Base-by-base conservation (phyloP, 768 basidiomycete genomes). In the Amanita brunnescens region DNA sequence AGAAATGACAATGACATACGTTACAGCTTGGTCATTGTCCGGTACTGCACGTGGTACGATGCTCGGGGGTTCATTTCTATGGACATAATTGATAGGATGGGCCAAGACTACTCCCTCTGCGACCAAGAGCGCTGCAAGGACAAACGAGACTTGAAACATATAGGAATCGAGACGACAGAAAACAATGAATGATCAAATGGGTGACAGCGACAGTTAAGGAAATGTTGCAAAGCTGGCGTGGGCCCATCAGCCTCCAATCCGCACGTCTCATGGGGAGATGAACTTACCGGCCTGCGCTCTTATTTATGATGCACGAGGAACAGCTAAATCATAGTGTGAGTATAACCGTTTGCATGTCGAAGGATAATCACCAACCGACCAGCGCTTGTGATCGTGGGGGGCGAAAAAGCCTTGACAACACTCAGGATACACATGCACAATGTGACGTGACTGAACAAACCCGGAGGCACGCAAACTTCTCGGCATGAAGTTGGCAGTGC, bases 221-320 rank as follows among this genome's bases (percentile, higher is more conserved):
- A 10, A 29, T 13, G 4, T 6, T 23, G 8, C 26, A 29, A 35
- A 26, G 47, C 47, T 48, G 21, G 37, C 16, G 12, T 23, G 26
- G 5, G 5, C 20, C 12, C 7, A 42, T 21, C 18, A 10, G 20
- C 16, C 10, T 16, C n/a, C 6, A 3, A 16, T 16, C 18, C 37
- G 2, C 37, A 16, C 16, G 6, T 18, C 6, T 38, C 18, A 3
- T 16, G 14, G 16, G 37, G 6, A 38, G 14, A 38, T 18, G 6
- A 5, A 38, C 47, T 39, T n/a, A 48, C 47, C 47, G 47, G 26
- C 47, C 35, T 38, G 47, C 47, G 29, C 47, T 38, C 14, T 29
- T 29, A n/a, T n/a, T n/a, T n/a, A n/a, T 29, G 26, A 29, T 29
- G 26, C 26, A 29, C 26, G 26, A 29, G 26, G 7, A 29, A 29